Base-by-base conservation (phyloP, 345 rosid genomes). In the Reutealis trisperma region DNA sequence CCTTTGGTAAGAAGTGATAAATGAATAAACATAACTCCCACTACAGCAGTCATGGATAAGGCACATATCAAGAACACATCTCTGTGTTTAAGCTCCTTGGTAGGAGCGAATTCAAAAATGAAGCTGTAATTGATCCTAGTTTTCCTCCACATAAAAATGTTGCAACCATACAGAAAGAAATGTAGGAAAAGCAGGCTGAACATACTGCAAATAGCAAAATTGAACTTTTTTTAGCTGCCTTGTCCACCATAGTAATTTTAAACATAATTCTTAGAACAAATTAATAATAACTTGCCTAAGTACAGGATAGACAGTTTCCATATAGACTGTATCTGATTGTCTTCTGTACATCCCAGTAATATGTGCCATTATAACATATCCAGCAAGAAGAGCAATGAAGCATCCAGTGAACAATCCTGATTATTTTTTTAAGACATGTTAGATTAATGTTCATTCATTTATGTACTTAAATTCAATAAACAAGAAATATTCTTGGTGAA, bases 281-380 rank as follows among this genome's bases (percentile, higher is more conserved):
- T 45, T 49, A 41, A 21, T 8, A 10, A 32, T 9, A 41, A 79
- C 94, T 93, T 85, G 90, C 99, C 99, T 96, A 62, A 96, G 87
- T 25, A 96, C 92, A 45, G 99, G 99, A 64, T 94, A 94, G 7
- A 86, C 91, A 75, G 99, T 96, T 84, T 96, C 99, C 99, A 94
- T 91, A 81, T 96, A 96, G 78, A 91, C 83, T 22, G 92, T 78
- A 78, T 89, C 93, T 30, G 89, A 80, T 65, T 85, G 88, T 63
- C 80, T 78, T 84, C 86, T 85, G 75, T 94, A 96, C 91, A 85
- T 91, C 76, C 99, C 98, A 14, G 92, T 88, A 63, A 94, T 76
- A 79, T 87, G 96, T 86, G 99, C 98, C 91, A 92, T 90, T 73
- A 88, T 85, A 61, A 88, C 87, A 82, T 96, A 96, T 44, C 97